Evolutionary conservation across 139 green algal genomes (phyloP), one percentile per base, ranked within the genome.

Genomic region (Raphidocelis subcapitata): DNA sequence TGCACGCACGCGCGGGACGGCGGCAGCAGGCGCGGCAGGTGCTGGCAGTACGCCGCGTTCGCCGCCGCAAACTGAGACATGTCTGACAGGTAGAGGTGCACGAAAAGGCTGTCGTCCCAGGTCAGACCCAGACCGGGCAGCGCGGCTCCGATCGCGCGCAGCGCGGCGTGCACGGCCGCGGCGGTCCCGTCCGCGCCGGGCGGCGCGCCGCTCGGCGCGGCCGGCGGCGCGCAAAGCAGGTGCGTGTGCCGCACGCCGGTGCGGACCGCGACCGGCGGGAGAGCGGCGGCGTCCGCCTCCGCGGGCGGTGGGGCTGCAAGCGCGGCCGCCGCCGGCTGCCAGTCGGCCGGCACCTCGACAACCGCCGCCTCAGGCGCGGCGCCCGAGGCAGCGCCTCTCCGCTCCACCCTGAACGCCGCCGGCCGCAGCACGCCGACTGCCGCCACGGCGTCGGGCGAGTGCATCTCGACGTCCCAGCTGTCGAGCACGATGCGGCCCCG

Each of bases 1-100:
- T 93, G 82, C 31, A 99, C 86, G 36, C 90, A 97, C 28, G 92
- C 92, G 21, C 94, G 76, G 24, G 92, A 92, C 21, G 94, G 86
- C 5, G 93, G 93, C 74, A 88, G 77, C 26, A 88, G 49, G 10
- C 72, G 46, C 0, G 92, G 90, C 33, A 98, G 83, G 66, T 85
- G 62, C 23, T 63, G 70, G 62, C 73, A 85, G 81, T 99, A 99
- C 3, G 82, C 90, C 12, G 35, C 75, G 74, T 99, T 99, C 35
- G 85, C 87, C 1, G 76, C 82, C 1, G 60, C 89, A 87, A 99
- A 99, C 64, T 94, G 73, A 2, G 64, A 67, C 93, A 99, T 98
- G 83, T 95, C 83, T 26, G 69, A 62, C 41, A 99, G 76, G 76
- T 91, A 95, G 23, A 99, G 72, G 76, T 95, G 88, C 70, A 97